Base-by-base conservation (phyloP, 2,329 filamentous ascomycete species). In the Blastomyces emzantsi region DNA sequence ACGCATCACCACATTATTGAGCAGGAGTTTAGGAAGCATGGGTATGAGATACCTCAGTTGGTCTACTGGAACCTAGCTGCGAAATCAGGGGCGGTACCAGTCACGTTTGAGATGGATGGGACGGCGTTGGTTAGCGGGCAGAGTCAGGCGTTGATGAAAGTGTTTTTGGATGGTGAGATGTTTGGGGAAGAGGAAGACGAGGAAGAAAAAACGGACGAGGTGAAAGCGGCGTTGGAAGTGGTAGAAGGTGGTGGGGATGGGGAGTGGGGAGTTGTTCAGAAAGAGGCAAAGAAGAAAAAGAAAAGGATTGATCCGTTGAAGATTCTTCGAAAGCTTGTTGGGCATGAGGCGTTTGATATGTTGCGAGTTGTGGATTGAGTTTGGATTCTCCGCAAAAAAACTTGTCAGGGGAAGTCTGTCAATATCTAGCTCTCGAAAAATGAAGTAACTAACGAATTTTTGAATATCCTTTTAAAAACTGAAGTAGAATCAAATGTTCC, bases 11-110 rank as follows among this genome's bases (percentile, higher is more conserved):
- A 83, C 67, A 76, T 80, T 4, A 79, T 87, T 70, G 73, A 80
- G 69, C 65, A 64, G 25, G 71, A 73, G 51, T 86, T 77, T 70
- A 69, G 73, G 13, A 71, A 76, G 0, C 78, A 79, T 2, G 83
- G 84, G 0, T 86, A 86, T 67, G 79, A 84, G 63, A 76, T 86
- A 73, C 84, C 84, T 0, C 77, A 83, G 70, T 72, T 87, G n/a
- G 75, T 86, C 2, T 67, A 65, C 43, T 67, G 65, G 65, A 60
- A 65, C 52, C 36, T 67, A 13, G 59, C 59, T 28, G 30, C n/a
- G 17, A 9, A 8, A 7, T 3, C 17, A 17, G 47, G n/a, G 39
- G 47, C 41, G 51, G 62, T 47, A 49, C 64, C 65, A 2, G 65
- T 65, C 17, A 65, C 60, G 13, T 19, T 59, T 9, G 60, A 64